Evolutionary conservation across 2,329 filamentous ascomycete species (phyloP), one percentile per base, ranked within the genome.

Genomic region (Trichoderma sp.): DNA sequence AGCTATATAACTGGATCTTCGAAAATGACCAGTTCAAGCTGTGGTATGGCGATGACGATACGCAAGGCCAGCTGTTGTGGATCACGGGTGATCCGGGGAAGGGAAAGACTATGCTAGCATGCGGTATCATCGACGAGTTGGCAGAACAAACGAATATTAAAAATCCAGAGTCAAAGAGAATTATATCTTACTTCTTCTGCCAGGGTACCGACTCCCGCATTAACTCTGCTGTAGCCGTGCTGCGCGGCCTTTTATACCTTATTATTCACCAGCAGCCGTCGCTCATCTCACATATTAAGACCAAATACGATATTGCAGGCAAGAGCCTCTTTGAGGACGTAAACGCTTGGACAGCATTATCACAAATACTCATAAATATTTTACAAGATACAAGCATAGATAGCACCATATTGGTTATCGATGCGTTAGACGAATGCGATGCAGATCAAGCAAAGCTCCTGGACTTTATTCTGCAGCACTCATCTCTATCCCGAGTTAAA

Each of bases 101-200:
- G 47, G 83, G 83, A 36, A 85, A 84, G 75, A 84, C 82, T 0
- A 84, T 84, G 81, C 74, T 84, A 3, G 71, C 84, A 0, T 80
- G 77, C 20, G 80, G 80, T 11, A 80, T 83, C 32, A 78, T 83
- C 58, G 30, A 67, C 20, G 20, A 71, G n/a, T n/a, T 39, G 59
- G 17, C 23, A 17, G 8, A 26, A 15, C n/a, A 36, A 36, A 23
- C 36, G 20, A 63, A 15, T 11, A n/a, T 13, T 13, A 26, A 20
- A 15, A 36, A 55, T 6, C 63, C 62, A 39, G 13, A 20, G 23
- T 59, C 23, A 6, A 26, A 36, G 6, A 13, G 4, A 13, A 13
- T 39, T 1, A 3, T 81, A 28, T 62, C 63, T 7, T 62, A 57
- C 57, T 68, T 72, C 64, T 66, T 68, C 34, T 66, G 26, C 12